Conservation (phyloP, 805 yeast genomes). For the Cyberlindnera maclurae region DNA sequence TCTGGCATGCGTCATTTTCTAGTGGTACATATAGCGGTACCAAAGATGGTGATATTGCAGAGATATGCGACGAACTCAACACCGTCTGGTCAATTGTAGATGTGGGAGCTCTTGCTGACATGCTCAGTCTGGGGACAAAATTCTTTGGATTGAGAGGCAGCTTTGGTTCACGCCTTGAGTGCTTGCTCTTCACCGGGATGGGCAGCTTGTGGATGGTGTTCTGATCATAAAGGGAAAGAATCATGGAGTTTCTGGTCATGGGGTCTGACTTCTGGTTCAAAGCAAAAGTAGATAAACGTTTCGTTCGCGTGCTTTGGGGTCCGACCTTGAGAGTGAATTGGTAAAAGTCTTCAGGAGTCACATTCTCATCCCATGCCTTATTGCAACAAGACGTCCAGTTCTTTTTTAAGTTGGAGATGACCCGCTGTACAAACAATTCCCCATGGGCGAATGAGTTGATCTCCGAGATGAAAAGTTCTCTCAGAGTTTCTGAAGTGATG, state of each 20-base stretch:
- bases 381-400: constrained; percentile 38
- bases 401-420: constrained; percentile 39
- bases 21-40: constrained; percentile 18
- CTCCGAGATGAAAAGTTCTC: constrained; percentile 38
- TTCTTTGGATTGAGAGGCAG: constrained; percentile 20
- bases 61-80: neutral
- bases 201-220: constrained; percentile 19
- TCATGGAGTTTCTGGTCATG: constrained; percentile 33
- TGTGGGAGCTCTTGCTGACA: constrained; percentile 3
- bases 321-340: constrained; percentile 19
- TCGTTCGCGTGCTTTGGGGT: constrained; percentile 20
- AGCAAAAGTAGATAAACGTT: constrained; percentile 32
- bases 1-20: constrained; percentile 12
- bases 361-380: constrained; percentile 24
- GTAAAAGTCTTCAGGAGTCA: constrained; percentile 20
- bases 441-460: constrained; percentile 14
- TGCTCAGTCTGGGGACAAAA: constrained; percentile 18
- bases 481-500: constrained; percentile 40
- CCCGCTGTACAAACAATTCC: constrained; percentile 27
- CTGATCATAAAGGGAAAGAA: constrained; percentile 26
- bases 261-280: constrained; percentile 33
- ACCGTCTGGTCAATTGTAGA: constrained; percentile 3
- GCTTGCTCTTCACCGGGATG: constrained; percentile 9
- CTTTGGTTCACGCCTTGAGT: constrained; percentile 13
- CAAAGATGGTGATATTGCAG: constrained; percentile 1